Evolutionary conservation across 768 basidiomycete genomes (phyloP).

Genomic region (Suillus sp.): DNA sequence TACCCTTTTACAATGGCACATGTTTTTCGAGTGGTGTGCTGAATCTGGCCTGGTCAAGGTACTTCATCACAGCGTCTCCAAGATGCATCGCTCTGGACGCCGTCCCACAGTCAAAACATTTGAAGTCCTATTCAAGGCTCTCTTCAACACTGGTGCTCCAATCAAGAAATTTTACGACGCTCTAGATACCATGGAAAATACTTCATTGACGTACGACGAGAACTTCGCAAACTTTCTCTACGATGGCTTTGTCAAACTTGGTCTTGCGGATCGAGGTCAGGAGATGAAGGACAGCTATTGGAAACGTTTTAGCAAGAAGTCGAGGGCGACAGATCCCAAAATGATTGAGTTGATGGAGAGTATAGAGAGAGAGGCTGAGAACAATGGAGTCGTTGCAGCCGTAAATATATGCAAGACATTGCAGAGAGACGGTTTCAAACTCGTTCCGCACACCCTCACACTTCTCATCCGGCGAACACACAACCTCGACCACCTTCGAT

Average conservation of each 20-base stretch:
- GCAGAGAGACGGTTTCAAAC: constrained; percentile 35
- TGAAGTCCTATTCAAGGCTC: constrained; percentile 49
- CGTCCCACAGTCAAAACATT: constrained; percentile 50
- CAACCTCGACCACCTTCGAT: constrained; percentile 42
- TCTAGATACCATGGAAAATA: constrained; percentile 49
- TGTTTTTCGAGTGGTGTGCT: constrained; percentile 47
- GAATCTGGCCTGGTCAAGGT: constrained; percentile 28
- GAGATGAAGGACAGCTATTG: constrained; percentile 43
- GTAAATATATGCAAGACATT: constrained; percentile 38
- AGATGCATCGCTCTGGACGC: constrained; percentile 42
- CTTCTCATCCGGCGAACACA: constrained; percentile 47
- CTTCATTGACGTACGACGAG: constrained; percentile 46
- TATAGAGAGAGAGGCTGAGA: constrained; percentile 33
- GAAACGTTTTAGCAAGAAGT: constrained; percentile 32
- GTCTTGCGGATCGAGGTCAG: constrained; percentile 37
- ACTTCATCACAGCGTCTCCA: constrained; percentile 35
- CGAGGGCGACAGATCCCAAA: constrained; percentile 28
- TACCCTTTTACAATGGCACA: constrained; percentile 55
- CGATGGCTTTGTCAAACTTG: constrained; percentile 45
- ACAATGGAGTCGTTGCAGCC: constrained; percentile 37
- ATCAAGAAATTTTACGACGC: constrained; percentile 40
- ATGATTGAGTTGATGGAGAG: constrained; percentile 34
- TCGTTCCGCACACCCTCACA: constrained; percentile 35
- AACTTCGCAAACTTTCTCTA: constrained; percentile 43
- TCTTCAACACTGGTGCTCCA: constrained; percentile 36